Evolutionary conservation across 441 rosid genomes (phyloP).

Genomic region (Mallotus repandus): DNA sequence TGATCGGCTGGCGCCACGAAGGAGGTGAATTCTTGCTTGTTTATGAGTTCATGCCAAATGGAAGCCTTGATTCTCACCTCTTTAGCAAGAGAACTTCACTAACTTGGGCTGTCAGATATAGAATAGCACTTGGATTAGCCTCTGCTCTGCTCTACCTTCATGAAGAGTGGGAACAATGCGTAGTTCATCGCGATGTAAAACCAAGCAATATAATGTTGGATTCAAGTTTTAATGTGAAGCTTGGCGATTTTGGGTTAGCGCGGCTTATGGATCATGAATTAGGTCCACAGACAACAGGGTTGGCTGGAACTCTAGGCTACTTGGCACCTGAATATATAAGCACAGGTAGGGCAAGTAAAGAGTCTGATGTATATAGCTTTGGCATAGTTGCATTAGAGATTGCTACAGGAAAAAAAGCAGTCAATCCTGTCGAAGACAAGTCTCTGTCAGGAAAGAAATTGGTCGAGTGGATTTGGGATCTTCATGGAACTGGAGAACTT

Average conservation of each 20-base stretch:
- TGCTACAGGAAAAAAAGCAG: conserved; percentile 11
- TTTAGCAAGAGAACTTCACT: neutral
- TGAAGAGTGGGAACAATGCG: conserved; percentile 54
- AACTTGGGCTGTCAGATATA: conserved; percentile 37
- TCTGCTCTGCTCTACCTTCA: conserved; percentile 50
- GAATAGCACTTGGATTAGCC: conserved; percentile 41
- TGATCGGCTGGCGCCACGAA: conserved; percentile 14
- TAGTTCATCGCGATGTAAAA: conserved; percentile 51
- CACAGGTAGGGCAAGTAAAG: conserved; percentile 44
- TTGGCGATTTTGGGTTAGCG: conserved; percentile 60
- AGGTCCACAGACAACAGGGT: conserved; percentile 34
- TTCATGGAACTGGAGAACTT: conserved; percentile 32
- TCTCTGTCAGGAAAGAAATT: conserved; percentile 1
- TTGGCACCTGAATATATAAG: conserved; percentile 48
- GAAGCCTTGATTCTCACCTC: conserved; percentile 41
- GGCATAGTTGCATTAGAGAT: conserved; percentile 46
- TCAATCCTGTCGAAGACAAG: neutral
- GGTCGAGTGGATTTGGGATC: conserved; percentile 52
- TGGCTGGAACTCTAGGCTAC: conserved; percentile 50
- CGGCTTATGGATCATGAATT: conserved; percentile 45
- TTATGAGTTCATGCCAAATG: conserved; percentile 12
- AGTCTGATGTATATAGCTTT: conserved; percentile 46
- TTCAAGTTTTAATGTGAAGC: conserved; percentile 42
- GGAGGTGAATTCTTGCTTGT: neutral
- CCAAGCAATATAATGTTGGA: conserved; percentile 54